These are phyloP conservation scores for Fraxinus greggii DNA, from an alignment of 305 asterid species.

Conservation along the genomic window DNA sequence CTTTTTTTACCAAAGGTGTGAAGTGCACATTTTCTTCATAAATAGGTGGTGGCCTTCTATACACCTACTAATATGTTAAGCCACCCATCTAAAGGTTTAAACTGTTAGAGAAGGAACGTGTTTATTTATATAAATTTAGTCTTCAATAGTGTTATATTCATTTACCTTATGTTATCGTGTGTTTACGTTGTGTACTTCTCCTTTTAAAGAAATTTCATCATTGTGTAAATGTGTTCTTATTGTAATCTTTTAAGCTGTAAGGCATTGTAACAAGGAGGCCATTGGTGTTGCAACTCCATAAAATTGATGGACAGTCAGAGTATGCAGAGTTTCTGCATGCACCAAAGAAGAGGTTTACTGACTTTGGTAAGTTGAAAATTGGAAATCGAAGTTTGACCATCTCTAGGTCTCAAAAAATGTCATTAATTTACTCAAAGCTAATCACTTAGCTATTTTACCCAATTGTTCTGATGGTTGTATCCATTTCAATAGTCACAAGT, in stretches of 20 bases:
- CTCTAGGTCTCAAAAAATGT: background rate
- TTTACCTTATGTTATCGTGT: background rate
- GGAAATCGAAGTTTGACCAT: slow-evolving; percentile 8
- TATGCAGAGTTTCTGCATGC: slow-evolving; percentile 95
- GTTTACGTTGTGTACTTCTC: background rate
- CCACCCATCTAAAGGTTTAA: background rate
- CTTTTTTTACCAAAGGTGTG: background rate
- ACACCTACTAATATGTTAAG: background rate
- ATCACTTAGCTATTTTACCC: background rate
- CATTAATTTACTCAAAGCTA: background rate
- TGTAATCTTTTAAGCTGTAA: slow-evolving; percentile 24
- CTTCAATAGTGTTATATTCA: background rate
- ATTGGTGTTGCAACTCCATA: slow-evolving; percentile 93
- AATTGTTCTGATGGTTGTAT: background rate
- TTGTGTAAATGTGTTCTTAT: slow-evolving; percentile 5
- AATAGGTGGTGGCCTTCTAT: background rate
- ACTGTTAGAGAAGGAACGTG: background rate
- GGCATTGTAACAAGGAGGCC: slow-evolving; percentile 99
- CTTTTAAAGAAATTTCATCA: background rate
- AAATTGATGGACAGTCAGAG: slow-evolving; percentile 77
- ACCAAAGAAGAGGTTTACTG: slow-evolving; percentile 67
- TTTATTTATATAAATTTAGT: background rate
- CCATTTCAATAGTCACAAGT: slow-evolving; percentile 1
- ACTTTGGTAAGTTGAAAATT: slow-evolving; percentile 58
- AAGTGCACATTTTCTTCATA: background rate